phyloP scores from a whole-genome alignment of 768 basidiomycete species.

The Amanita polypyramis region DNA sequence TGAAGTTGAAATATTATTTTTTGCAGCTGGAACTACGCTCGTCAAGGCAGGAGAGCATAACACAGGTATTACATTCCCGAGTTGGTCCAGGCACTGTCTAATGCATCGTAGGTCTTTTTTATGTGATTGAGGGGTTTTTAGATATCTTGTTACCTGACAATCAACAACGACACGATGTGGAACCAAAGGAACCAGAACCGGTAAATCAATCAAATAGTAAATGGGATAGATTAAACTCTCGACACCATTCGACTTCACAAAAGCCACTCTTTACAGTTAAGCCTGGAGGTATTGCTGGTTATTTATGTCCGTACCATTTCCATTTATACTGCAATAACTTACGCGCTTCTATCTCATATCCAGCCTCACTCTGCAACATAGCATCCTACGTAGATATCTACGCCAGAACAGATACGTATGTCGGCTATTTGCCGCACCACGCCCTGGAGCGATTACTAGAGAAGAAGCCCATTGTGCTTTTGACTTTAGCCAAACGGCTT shows the following conservation, averaged over 20 bases:
- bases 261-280: slow-evolving; percentile 91
- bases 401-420: slow-evolving; percentile 97
- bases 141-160: slow-evolving; percentile 75
- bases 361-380: slow-evolving; percentile 83
- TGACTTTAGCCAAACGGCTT: slow-evolving; percentile 93
- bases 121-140: slow-evolving; percentile 91
- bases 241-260: slow-evolving; percentile 23
- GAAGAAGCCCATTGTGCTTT: slow-evolving; percentile 87
- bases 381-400: slow-evolving; percentile 95
- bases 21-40: slow-evolving; percentile 74
- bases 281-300: slow-evolving; percentile 96
- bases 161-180: slow-evolving; percentile 12
- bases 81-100: slow-evolving; percentile 5
- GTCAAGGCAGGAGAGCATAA: slow-evolving; percentile 87
- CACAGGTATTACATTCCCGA: slow-evolving; percentile 40
- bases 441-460: slow-evolving; percentile 87
- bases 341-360: background rate
- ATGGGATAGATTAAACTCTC: slow-evolving; percentile 26
- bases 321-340: slow-evolving; percentile 3
- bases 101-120: slow-evolving; percentile 58
- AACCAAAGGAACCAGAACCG: slow-evolving; percentile 11
- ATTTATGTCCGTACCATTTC: slow-evolving; percentile 49
- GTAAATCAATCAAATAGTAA: slow-evolving; percentile 14
- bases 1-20: slow-evolving; percentile 93
- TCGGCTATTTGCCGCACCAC: slow-evolving; percentile 85